Conservation (phyloP, 2,329 filamentous ascomycete genomes). For the Laburnicola sp. region DNA sequence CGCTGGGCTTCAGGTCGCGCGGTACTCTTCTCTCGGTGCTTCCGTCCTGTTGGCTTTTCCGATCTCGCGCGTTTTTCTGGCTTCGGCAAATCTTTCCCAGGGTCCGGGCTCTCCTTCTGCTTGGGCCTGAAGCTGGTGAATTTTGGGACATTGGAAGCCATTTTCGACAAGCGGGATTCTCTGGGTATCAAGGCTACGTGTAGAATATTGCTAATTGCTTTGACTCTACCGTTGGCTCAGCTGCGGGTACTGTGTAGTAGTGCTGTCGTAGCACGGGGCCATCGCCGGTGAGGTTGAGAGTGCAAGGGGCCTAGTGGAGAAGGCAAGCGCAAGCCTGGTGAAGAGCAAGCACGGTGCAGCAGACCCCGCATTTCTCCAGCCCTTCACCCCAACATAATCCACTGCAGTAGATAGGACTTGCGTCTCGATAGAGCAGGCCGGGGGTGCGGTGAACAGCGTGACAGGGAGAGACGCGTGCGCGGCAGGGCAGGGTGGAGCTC, state of each 20-base stretch:
- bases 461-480: no score
- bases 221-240: no score
- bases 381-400: background rate
- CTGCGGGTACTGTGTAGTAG: no score
- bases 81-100: background rate
- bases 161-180: constrained; percentile 12
- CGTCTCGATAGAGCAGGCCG: no score
- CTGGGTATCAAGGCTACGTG: no score
- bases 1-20: background rate
- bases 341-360: background rate
- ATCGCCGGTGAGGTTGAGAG: no score
- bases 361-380: background rate
- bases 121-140: constrained; percentile 74
- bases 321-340: background rate
- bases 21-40: background rate
- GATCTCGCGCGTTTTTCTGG: background rate
- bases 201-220: no score
- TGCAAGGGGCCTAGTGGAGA: background rate
- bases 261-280: no score
- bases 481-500: no score
- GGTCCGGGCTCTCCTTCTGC: constrained; percentile 24
- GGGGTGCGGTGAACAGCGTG: no score
- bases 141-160: constrained; percentile 60
- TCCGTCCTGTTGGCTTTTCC: background rate
- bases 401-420: no score